Conservation (phyloP, 2,329 filamentous ascomycete species). For the Ophiostoma quercus region DNA sequence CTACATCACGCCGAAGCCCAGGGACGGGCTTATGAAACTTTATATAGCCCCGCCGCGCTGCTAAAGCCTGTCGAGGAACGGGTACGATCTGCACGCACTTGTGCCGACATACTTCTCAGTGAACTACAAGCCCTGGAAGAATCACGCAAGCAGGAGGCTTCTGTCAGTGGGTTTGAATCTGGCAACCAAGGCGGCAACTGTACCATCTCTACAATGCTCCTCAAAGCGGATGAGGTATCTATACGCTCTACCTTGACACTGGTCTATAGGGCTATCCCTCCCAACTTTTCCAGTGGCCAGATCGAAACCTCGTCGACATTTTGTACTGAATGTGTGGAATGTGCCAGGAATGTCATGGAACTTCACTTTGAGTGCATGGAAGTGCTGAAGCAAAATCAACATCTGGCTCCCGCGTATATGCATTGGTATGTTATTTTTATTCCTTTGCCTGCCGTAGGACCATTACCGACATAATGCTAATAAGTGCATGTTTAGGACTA, state of each 20-base stretch:
- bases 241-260: slow-evolving; percentile 1
- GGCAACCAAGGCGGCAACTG: background rate
- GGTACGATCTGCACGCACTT: background rate
- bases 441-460: background rate
- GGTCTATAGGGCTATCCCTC: background rate
- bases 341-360: background rate
- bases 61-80: background rate
- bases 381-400: background rate
- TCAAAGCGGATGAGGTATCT: background rate
- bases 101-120: background rate
- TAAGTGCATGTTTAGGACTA: background rate
- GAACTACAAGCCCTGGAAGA: background rate
- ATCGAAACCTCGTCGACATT: background rate
- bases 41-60: background rate
- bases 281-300: background rate
- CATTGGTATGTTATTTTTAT: background rate
- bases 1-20: slow-evolving; percentile 3
- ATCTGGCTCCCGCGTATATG: slow-evolving; percentile 3
- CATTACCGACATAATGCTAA: background rate
- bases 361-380: background rate
- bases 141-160: background rate
- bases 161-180: background rate
- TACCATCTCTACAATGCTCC: background rate
- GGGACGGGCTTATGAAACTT: background rate
- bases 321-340: background rate